phyloP scores from a whole-genome alignment of 441 rosid genomes.

The Euphorbia corollata region DNA sequence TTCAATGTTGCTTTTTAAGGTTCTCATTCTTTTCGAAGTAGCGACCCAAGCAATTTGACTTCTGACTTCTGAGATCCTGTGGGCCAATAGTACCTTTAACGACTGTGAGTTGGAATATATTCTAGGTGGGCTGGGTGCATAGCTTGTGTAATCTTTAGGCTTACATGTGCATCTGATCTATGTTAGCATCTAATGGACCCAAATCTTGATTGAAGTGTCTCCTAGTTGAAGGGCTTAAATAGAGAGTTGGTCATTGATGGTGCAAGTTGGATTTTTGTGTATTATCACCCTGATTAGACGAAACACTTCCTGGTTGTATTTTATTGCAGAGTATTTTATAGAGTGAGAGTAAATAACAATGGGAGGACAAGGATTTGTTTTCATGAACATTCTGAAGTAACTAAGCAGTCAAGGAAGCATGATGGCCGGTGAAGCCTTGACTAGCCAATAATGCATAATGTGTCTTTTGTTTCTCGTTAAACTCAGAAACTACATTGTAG shows the following conservation, averaged over 20 bases:
- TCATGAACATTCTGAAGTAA: constrained; percentile 1
- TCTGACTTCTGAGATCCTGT: no score
- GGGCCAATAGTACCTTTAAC: no score
- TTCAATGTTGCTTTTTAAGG: no score
- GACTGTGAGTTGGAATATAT: no score
- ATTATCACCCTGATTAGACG: not conserved
- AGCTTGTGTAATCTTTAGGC: not conserved
- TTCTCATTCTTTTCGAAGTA: no score
- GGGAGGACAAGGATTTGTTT: not conserved
- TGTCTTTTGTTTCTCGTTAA: no score
- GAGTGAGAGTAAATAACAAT: not conserved
- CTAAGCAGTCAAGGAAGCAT: not conserved
- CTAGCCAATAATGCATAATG: not conserved
- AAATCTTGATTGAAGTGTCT: not conserved
- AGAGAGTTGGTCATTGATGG: not conserved
- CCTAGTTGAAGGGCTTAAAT: not conserved
- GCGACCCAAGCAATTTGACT: no score
- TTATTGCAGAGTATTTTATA: not conserved
- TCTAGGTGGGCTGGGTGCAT: not conserved
- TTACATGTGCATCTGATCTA: not conserved
- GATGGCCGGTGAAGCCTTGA: constrained; percentile 1
- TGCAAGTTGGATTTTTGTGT: not conserved
- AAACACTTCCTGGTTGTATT: not conserved
- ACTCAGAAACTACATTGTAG: no score
- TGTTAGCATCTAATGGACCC: not conserved